phyloP scores from a whole-genome alignment of 1,139 yeast genomes.

The Blastobotrys apis region DNA sequence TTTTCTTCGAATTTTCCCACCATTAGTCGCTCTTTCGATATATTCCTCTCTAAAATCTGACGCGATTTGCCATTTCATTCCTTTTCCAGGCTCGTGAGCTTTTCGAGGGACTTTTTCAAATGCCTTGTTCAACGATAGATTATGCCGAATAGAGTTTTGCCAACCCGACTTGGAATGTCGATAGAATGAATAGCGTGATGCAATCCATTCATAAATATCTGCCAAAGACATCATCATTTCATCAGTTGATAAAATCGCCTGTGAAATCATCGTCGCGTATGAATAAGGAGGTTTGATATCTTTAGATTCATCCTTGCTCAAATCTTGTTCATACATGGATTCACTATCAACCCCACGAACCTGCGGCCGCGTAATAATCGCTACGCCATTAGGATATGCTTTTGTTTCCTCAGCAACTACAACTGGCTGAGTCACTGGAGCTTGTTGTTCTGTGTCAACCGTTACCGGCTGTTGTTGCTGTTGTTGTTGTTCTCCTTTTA shows the following conservation, averaged over 20 bases:
- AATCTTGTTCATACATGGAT: constrained; percentile 47
- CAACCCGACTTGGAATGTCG: constrained; percentile 91
- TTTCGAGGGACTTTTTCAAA: constrained; percentile 93
- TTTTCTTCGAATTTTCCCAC: constrained; percentile 2
- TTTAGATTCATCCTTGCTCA: constrained; percentile 83
- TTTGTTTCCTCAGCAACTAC: neutral
- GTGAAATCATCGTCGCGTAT: constrained; percentile 97
- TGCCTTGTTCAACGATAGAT: constrained; percentile 74
- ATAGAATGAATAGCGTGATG: constrained; percentile 84
- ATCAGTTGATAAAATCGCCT: constrained; percentile 82
- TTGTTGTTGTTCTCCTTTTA: too few relatives aligned
- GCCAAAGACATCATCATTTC: constrained; percentile 87
- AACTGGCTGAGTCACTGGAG: neutral
- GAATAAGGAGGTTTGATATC: constrained; percentile 96
- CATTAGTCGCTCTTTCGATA: constrained; percentile 58
- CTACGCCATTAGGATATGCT: constrained; percentile 40
- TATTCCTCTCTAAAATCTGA: constrained; percentile 82
- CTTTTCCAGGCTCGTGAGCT: constrained; percentile 96
- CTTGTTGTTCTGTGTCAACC: neutral
- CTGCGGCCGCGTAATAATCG: constrained; percentile 39
- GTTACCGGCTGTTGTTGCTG: constrained; percentile 1
- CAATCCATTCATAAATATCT: constrained; percentile 89
- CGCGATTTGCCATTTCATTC: constrained; percentile 98
- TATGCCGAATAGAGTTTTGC: constrained; percentile 86
- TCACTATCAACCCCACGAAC: constrained; percentile 30